phyloP scores from a whole-genome alignment of 192 early-diverging fungal species.

The Coemansia sp. region DNA sequence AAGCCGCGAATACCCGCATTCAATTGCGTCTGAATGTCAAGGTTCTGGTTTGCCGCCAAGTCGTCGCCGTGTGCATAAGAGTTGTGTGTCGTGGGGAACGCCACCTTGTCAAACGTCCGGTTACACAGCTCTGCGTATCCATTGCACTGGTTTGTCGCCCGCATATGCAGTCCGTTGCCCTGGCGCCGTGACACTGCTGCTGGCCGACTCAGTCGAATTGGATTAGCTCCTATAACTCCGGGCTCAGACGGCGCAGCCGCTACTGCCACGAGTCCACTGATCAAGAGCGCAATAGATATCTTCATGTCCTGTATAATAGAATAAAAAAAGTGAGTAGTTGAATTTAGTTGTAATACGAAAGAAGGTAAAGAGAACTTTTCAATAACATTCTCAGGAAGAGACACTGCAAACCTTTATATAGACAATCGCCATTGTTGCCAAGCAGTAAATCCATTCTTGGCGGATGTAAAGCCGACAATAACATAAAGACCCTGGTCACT shows the following conservation, averaged over 20 bases:
- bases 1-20: conserved; percentile 73
- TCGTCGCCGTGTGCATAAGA: conserved; percentile 61
- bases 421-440: neutral
- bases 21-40: conserved; percentile 65
- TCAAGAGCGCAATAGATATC: neutral
- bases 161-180: neutral
- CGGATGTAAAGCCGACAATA: neutral
- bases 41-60: conserved; percentile 68
- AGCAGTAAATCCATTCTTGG: conserved; percentile 4
- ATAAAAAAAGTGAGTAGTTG: neutral
- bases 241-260: neutral
- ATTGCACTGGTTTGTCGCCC: conserved; percentile 56
- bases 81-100: conserved; percentile 76
- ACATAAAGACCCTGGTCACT: neutral
- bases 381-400: neutral
- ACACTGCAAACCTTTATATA: neutral
- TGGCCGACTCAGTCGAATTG: neutral
- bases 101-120: conserved; percentile 63
- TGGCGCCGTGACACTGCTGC: neutral
- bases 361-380: neutral
- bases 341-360: neutral
- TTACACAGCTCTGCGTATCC: conserved; percentile 69
- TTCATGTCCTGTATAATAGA: neutral
- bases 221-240: neutral
- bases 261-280: conserved; percentile 1